Evolutionary conservation across 108 stramenopile genomes (phyloP).

Genomic region (Seminavis robusta): DNA sequence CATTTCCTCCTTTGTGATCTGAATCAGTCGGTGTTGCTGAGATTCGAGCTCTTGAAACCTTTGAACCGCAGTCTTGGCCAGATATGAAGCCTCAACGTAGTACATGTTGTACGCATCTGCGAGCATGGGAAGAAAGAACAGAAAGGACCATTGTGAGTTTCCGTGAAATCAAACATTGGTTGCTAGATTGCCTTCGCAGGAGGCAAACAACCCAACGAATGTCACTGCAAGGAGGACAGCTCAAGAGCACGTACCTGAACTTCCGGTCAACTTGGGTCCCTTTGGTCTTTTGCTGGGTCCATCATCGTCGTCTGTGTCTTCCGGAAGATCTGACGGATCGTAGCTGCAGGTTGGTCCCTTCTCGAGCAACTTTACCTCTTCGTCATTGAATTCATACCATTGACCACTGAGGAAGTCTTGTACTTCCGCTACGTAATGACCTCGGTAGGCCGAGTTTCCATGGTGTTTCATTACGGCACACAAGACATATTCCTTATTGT

Average conservation of each 20-base stretch:
- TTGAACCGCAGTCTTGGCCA: too few species aligned
- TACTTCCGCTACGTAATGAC: slow-evolving; percentile 83
- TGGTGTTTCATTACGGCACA: slow-evolving; percentile 83
- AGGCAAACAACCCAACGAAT: too few species aligned
- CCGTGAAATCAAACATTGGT: too few species aligned
- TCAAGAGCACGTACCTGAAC: too few species aligned
- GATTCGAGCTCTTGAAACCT: too few species aligned
- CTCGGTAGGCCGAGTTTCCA: slow-evolving; percentile 76
- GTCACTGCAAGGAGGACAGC: too few species aligned
- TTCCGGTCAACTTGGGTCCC: slow-evolving; percentile 29
- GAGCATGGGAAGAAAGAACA: too few species aligned
- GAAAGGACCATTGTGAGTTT: too few species aligned
- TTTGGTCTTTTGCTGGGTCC: neutral
- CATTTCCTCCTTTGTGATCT: too few species aligned
- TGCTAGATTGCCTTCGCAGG: too few species aligned
- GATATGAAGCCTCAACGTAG: slow-evolving; percentile 70
- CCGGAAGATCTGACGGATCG: slow-evolving; percentile 21
- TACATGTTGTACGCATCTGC: slow-evolving; percentile 89
- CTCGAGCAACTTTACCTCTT: slow-evolving; percentile 52
- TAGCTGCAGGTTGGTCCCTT: slow-evolving; percentile 55
- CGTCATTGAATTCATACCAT: slow-evolving; percentile 89
- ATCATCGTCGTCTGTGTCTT: neutral
- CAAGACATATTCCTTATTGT: slow-evolving; percentile 36
- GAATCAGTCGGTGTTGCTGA: too few species aligned
- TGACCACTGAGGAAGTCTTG: slow-evolving; percentile 82